Percentiles rank a stretch among this genome's conserved stretches.
These are phyloP conservation scores for Suillus clintonianus DNA, from an alignment of 768 basidiomycete species.

Conservation along the genomic window DNA sequence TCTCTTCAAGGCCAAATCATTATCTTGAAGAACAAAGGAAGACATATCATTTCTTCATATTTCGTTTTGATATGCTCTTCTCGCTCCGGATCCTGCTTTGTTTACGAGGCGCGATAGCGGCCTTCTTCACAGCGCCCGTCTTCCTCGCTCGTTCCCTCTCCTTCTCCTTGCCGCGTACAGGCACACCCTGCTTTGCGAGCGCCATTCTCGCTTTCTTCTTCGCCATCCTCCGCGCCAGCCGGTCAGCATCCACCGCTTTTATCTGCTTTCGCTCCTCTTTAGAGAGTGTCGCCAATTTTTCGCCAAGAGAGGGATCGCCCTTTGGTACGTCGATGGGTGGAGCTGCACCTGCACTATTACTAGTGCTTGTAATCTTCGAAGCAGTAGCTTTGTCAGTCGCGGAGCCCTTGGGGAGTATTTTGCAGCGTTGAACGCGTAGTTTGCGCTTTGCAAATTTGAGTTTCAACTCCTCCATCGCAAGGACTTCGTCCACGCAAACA, in stretches of 20 bases:
- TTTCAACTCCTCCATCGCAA: slow-evolving; percentile 74
- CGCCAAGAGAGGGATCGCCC: slow-evolving; percentile 82
- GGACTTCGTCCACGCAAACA: slow-evolving; percentile 88
- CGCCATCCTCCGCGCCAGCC: slow-evolving; percentile 80
- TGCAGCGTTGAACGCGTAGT: slow-evolving; percentile 89
- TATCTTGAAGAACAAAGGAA: neutral
- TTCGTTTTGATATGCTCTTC: slow-evolving; percentile 53
- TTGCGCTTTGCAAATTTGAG: slow-evolving; percentile 94
- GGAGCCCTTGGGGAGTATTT: slow-evolving; percentile 54
- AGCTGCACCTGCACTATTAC: slow-evolving; percentile 2
- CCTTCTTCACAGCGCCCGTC: slow-evolving; percentile 26
- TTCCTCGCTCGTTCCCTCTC: slow-evolving; percentile 47
- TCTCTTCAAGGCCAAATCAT: neutral
- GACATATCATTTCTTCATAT: slow-evolving; percentile 52
- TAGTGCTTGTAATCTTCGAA: slow-evolving; percentile 9
- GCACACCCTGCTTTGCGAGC: slow-evolving; percentile 44
- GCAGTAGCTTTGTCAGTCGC: slow-evolving; percentile 14
- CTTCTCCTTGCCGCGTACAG: slow-evolving; percentile 42
- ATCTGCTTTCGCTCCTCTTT: slow-evolving; percentile 85
- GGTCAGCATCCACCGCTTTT: slow-evolving; percentile 79
- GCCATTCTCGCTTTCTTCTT: slow-evolving; percentile 81
- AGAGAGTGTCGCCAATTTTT: slow-evolving; percentile 71
- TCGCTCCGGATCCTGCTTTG: slow-evolving; percentile 56
- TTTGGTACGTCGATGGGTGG: slow-evolving; percentile 47
- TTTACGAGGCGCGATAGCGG: slow-evolving; percentile 19